These are phyloP conservation scores for Zygnema circumcarinatum DNA, from an alignment of 139 green algal species.

Conservation along the genomic window DNA sequence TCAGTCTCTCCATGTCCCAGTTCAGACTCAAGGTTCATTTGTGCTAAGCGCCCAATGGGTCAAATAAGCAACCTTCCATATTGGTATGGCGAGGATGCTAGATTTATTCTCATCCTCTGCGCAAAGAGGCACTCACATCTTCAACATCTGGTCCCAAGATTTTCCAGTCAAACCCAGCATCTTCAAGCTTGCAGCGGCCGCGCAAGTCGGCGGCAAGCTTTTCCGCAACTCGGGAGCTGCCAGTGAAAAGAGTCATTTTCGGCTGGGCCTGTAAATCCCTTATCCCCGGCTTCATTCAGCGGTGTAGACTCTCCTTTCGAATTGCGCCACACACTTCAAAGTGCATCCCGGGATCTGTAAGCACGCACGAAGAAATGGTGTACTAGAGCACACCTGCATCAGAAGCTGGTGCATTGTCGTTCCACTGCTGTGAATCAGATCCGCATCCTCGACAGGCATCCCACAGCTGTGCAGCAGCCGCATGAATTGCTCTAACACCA, in stretches of 20 bases:
- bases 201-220: slow-evolving; percentile 74
- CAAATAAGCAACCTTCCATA: no score
- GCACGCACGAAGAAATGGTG: no score
- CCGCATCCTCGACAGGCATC: slow-evolving; percentile 82
- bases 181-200: slow-evolving; percentile 85
- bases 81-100: no score
- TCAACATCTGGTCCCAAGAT: slow-evolving; percentile 86
- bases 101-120: no score
- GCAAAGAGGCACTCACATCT: no score
- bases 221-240: slow-evolving; percentile 79
- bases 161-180: slow-evolving; percentile 99
- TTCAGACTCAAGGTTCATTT: no score
- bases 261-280: slow-evolving; percentile 68
- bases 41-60: no score
- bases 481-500: slow-evolving; percentile 94
- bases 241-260: slow-evolving; percentile 91
- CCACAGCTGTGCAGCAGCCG: slow-evolving; percentile 89
- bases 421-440: slow-evolving; percentile 86
- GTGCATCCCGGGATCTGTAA: no score
- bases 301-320: no score
- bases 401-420: slow-evolving; percentile 78
- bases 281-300: no score
- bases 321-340: no score
- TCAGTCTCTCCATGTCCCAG: no score
- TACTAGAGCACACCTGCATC: slow-evolving; percentile 39